phyloP scores from a whole-genome alignment of 768 basidiomycete species.

The Thelephora ganbajun region DNA sequence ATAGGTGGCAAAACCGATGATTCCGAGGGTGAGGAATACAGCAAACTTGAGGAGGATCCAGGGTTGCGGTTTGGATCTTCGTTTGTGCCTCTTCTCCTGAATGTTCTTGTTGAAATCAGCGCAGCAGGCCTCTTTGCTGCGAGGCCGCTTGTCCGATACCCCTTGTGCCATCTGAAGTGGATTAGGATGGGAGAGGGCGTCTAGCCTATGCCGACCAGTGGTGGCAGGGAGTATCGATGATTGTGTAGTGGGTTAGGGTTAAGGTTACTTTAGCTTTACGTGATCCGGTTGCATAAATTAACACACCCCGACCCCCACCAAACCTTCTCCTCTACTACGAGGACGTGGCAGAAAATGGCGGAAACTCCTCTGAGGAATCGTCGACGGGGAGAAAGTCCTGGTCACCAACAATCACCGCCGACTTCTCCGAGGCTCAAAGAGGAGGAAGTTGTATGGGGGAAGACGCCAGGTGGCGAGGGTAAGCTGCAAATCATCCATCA shows the following conservation, averaged over 20 bases:
- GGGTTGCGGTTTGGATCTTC: conserved; percentile 39
- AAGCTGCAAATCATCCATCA: conserved; percentile 7
- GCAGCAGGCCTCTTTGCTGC: too few relatives aligned
- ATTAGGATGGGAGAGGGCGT: too few relatives aligned
- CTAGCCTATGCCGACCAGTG: too few relatives aligned
- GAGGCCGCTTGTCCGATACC: too few relatives aligned
- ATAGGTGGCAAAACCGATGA: conserved; percentile 59
- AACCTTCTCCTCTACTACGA: background rate
- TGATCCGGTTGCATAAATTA: too few relatives aligned
- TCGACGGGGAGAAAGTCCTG: background rate
- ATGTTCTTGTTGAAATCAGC: too few relatives aligned
- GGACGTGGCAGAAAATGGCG: background rate
- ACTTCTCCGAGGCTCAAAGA: conserved; percentile 5
- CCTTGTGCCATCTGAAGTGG: too few relatives aligned
- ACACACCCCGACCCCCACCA: background rate
- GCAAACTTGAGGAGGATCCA: conserved; percentile 65
- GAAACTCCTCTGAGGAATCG: background rate
- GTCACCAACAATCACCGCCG: background rate
- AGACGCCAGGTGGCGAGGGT: conserved; percentile 75
- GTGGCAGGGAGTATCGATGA: too few relatives aligned
- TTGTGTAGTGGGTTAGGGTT: too few relatives aligned
- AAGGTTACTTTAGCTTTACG: too few relatives aligned
- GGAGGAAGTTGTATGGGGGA: conserved; percentile 75
- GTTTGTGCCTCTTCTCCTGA: conserved; percentile 13
- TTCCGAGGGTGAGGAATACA: conserved; percentile 39